Evolutionary conservation across 331 rosid species (phyloP).

Genomic region (Malus hybrid): DNA sequence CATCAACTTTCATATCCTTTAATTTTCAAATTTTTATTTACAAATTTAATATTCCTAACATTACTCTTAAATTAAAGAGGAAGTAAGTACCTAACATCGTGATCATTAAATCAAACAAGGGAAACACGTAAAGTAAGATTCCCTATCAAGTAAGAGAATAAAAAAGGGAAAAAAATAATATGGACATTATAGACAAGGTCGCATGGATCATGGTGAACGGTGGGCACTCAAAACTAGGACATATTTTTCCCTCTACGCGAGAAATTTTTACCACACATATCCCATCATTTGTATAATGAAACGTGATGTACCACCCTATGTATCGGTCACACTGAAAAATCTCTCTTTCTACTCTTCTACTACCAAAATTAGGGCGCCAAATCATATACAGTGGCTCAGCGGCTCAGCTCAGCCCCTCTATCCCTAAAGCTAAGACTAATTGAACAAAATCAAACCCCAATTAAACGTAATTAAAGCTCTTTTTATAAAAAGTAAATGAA

Average conservation of each 20-base stretch:
- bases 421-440: not conserved
- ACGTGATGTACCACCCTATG: too few species aligned
- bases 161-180: conserved; percentile 1
- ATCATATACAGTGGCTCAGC: too few species aligned
- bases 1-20: too few species aligned
- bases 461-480: conserved; percentile 12
- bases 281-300: too few species aligned
- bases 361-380: too few species aligned
- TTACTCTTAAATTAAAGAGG: too few species aligned
- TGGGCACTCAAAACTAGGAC: conserved; percentile 40
- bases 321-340: too few species aligned
- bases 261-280: too few species aligned
- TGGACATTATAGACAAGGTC: conserved; percentile 26
- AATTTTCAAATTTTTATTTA: too few species aligned
- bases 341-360: too few species aligned
- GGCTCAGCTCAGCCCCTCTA: not conserved
- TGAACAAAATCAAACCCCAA: not conserved
- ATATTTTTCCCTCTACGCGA: not conserved
- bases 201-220: conserved; percentile 27
- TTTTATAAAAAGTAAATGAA: conserved; percentile 24
- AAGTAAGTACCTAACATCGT: not conserved
- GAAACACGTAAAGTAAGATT: conserved; percentile 2
- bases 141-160: conserved; percentile 6
- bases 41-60: accelerated
- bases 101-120: not conserved